Percentiles rank a stretch among this genome's conserved stretches.
These are phyloP conservation scores for Coriolopsis trogii DNA, from an alignment of 1,284 basidiomycete species.

Conservation along the genomic window DNA sequence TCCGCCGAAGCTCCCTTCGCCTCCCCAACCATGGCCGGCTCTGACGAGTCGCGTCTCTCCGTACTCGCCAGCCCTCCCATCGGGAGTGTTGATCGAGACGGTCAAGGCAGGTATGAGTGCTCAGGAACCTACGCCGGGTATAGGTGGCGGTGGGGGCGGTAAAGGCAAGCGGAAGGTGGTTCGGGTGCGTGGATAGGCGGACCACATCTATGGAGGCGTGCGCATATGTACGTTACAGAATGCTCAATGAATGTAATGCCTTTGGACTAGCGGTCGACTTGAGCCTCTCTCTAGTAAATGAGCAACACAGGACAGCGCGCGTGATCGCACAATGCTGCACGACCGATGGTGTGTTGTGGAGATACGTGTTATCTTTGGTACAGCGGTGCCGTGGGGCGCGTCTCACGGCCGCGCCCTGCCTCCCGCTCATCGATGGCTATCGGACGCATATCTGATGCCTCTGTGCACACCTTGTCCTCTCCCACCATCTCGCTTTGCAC, in stretches of 20 bases:
- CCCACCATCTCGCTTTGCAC: conserved; percentile 9
- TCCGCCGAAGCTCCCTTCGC: conserved; percentile 46
- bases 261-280: too few relatives aligned
- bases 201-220: conserved; percentile 1
- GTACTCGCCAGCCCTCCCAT: conserved; percentile 72
- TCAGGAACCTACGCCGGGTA: conserved; percentile 43
- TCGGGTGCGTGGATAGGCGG: conserved; percentile 60
- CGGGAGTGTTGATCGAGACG: conserved; percentile 75
- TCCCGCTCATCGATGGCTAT: conserved; percentile 16
- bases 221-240: conserved; percentile 20
- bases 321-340: too few relatives aligned
- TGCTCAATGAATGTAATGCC: conserved; percentile 21
- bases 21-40: conserved; percentile 57
- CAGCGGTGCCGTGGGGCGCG: too few relatives aligned
- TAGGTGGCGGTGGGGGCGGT: conserved; percentile 44
- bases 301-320: too few relatives aligned
- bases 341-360: too few relatives aligned
- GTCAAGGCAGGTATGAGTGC: conserved; percentile 81
- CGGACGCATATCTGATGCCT: conserved; percentile 14
- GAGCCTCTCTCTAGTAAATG: too few relatives aligned
- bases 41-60: conserved; percentile 58
- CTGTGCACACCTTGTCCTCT: conserved; percentile 3
- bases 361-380: too few relatives aligned
- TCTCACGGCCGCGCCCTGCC: too few relatives aligned
- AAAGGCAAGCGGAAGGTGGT: conserved; percentile 82